A percentile compares a stretch with the other conserved stretches of the same genome.
Evolutionary conservation across 495 filamentous ascomycete species (phyloP).

Genomic region (Penicillium longicatenatum): DNA sequence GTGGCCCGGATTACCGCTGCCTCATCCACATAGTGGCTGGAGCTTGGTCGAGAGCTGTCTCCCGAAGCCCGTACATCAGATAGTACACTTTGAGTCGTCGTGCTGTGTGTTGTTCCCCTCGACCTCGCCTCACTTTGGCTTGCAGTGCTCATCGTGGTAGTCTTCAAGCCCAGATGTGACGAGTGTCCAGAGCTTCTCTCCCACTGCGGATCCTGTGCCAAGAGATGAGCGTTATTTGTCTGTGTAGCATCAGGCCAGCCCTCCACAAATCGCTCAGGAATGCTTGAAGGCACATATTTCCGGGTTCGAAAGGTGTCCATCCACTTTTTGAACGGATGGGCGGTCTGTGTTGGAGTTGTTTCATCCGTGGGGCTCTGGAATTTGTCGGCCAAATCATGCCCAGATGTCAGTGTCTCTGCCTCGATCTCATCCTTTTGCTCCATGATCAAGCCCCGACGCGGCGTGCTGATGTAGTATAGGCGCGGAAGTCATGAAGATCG

Average conservation of each 20-base stretch:
- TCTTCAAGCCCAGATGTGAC: conserved; percentile 75
- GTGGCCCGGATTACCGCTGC: conserved; percentile 68
- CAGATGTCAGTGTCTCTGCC: background rate
- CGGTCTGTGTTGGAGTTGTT: conserved; percentile 7
- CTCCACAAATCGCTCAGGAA: conserved; percentile 34
- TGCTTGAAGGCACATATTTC: conserved; percentile 28
- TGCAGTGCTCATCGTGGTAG: conserved; percentile 70
- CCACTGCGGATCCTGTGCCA: conserved; percentile 40
- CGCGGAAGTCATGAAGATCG: conserved; percentile 14
- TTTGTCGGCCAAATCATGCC: conserved; percentile 19
- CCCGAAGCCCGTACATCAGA: conserved; percentile 62
- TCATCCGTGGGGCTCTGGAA: conserved; percentile 2
- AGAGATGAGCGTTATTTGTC: conserved; percentile 25
- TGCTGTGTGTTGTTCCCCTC: conserved; percentile 52
- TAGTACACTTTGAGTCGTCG: conserved; percentile 53
- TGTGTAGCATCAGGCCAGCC: conserved; percentile 48
- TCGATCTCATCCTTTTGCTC: conserved; percentile 13
- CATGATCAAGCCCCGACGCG: conserved; percentile 17
- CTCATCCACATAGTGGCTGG: conserved; percentile 62
- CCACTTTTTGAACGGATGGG: conserved; percentile 54
- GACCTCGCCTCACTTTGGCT: conserved; percentile 68
- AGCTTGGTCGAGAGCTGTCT: conserved; percentile 61
- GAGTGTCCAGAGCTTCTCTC: conserved; percentile 71
- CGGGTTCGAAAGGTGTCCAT: conserved; percentile 54
- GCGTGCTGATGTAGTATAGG: conserved; percentile 7